Evolutionary conservation across 768 basidiomycete genomes (phyloP), one percentile per base, ranked within the genome.

Genomic region (Mrakia gelida): DNA sequence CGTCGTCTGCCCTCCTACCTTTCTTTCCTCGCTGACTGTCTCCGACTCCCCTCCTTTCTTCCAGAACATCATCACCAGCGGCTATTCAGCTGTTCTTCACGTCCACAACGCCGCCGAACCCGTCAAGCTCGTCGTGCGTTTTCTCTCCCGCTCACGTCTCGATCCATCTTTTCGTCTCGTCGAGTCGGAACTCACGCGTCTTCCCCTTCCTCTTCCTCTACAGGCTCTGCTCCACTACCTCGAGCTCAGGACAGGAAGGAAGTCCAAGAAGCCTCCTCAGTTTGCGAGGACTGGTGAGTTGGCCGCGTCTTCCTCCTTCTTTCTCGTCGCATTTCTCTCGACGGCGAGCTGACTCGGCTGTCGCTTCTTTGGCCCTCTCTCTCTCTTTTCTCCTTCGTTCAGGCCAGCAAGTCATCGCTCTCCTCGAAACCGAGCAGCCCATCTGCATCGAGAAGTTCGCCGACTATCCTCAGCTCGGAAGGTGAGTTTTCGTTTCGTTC

Each of bases 21-120:
- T n/a, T 7, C 28, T 59, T n/a, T 7, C 59, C 6, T 59, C 59
- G 59, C 59, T 59, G 26, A 59, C 26, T 7, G 13, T 2, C 15
- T 45, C 18, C 45, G 6, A n/a, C 9, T 8, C 7, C 5, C 59
- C 6, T 28, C 0, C 28, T n/a, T 1, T 13, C 59, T 13, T 2
- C 11, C 59, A 59, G 87, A 98, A 90, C 85, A 98, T 99, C 85
- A 98, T 99, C 76, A 94, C 93, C 82, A 93, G 94, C 0, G 97
- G 97, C 0, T 99, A 97, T 86, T 90, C 90, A 15, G 95, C 94
- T 70, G 92, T 98, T 41, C 89, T 98, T 90, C 97, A 99, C 82
- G 88, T 95, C 54, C 97, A 99, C 81, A 98, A 97, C 0, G 86
- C 95, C 30, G 89, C 94, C 0, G 97, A 98, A 85, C 97, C 98